Conservation (phyloP, 2,329 filamentous ascomycete species). For the Colletotrichum sp. region DNA sequence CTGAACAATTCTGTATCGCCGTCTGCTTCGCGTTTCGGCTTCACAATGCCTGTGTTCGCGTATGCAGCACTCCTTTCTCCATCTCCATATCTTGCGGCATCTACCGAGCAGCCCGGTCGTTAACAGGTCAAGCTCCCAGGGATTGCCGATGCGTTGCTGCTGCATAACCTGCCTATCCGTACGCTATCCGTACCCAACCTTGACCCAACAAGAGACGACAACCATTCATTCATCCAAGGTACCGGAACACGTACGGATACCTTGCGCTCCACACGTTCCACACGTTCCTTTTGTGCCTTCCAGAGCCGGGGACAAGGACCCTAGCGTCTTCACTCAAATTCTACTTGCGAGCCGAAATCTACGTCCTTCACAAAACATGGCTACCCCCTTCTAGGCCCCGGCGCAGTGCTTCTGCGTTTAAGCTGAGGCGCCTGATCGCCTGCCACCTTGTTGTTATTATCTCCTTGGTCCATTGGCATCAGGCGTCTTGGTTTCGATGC, state of each 20-base stretch:
- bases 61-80: background rate
- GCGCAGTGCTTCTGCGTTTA: background rate
- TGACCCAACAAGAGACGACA: background rate
- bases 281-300: background rate
- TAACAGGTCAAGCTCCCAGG: background rate
- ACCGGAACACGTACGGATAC: background rate
- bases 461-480: background rate
- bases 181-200: background rate
- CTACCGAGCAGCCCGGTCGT: background rate
- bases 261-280: too few relatives aligned
- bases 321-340: background rate
- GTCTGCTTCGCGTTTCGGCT: constrained; percentile 14
- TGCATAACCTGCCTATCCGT: background rate
- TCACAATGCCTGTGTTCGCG: constrained; percentile 4
- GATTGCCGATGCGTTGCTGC: background rate
- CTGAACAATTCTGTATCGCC: background rate
- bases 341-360: background rate
- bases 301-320: background rate
- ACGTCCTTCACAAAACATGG: background rate
- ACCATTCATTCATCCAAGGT: background rate
- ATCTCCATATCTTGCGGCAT: background rate
- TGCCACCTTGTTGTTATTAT: background rate
- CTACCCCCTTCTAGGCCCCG: background rate
- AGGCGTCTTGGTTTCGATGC: background rate
- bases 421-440: constrained; percentile 1